Percentiles rank a stretch among this genome's conserved stretches.
Evolutionary conservation across 108 stramenopile genomes (phyloP).

Genomic region (Pseudonitzschia multistriata): DNA sequence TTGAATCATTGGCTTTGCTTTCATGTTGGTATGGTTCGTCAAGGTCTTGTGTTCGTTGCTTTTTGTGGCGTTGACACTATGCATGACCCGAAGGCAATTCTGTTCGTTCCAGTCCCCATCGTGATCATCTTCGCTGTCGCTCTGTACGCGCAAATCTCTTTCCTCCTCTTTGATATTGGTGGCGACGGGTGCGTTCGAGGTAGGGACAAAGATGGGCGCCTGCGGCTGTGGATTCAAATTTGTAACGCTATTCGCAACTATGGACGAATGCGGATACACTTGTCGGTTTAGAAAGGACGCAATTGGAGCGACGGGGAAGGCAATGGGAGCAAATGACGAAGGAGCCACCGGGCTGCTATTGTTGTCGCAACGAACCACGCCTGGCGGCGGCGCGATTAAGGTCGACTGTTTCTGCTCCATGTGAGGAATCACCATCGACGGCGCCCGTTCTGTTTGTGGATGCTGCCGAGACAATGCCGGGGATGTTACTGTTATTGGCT

Average conservation of each 20-base stretch:
- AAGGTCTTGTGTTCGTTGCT: neutral
- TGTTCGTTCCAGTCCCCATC: neutral
- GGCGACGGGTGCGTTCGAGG: neutral
- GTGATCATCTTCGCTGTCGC: neutral
- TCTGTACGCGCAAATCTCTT: neutral
- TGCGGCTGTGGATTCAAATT: neutral
- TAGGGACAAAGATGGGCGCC: neutral
- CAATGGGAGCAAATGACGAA: neutral
- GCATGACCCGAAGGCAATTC: neutral
- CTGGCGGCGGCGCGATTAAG: neutral
- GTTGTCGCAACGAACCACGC: neutral
- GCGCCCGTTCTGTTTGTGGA: neutral
- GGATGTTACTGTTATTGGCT: neutral
- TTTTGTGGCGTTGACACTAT: neutral
- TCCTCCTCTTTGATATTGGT: neutral
- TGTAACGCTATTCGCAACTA: neutral
- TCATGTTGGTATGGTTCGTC: too few species aligned
- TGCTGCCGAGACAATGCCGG: neutral
- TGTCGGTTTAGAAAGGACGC: too few species aligned
- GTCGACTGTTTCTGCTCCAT: neutral
- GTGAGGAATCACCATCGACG: neutral
- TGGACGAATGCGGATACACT: neutral
- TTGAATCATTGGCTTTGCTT: too few species aligned
- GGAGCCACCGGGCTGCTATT: neutral
- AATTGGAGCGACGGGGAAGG: too few species aligned